phyloP scores from a whole-genome alignment of 1,139 yeast genomes.

The Suhomyces bribrorum region DNA sequence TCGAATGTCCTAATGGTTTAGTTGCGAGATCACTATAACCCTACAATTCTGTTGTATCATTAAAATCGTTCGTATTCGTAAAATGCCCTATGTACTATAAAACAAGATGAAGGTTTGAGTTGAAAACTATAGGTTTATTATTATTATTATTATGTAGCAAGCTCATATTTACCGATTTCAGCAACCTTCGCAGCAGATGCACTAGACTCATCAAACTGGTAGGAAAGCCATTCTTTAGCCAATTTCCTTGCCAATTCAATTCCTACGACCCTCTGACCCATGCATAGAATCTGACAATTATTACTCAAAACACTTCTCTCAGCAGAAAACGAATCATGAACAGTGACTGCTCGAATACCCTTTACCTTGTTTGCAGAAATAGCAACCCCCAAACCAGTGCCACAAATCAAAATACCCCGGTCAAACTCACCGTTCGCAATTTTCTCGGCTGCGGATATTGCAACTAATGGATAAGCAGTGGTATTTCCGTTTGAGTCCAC shows the following conservation, averaged over 20 bases:
- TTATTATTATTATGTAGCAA: no score
- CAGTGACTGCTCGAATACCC: constrained; percentile 2
- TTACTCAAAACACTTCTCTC: constrained; percentile 2
- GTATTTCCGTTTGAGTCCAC: constrained; percentile 1
- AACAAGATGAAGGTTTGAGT: no score
- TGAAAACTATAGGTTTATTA: no score
- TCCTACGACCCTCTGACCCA: constrained; percentile 2
- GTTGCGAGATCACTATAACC: neutral
- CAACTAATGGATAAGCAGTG: constrained; percentile 1
- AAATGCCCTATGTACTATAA: neutral
- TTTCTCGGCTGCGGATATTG: constrained; percentile 1
- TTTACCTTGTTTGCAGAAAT: constrained; percentile 2
- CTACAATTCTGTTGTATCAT: neutral
- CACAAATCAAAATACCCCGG: constrained; percentile 1
- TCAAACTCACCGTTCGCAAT: constrained; percentile 1
- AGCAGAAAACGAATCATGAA: constrained; percentile 1
- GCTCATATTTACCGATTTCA: constrained; percentile 1
- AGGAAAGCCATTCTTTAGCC: constrained; percentile 1
- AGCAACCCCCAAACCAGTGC: constrained; percentile 1
- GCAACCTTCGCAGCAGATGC: constrained; percentile 3
- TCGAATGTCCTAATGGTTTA: no score
- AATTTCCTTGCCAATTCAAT: constrained; percentile 1
- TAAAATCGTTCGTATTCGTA: neutral
- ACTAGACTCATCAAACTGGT: neutral
- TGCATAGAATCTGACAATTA: neutral